A percentile compares a stretch with the other conserved stretches of the same genome.
These are phyloP conservation scores for Plasmodium cynomolgi DNA, from an alignment of 169 alveolate genomes.

Conservation along the genomic window DNA sequence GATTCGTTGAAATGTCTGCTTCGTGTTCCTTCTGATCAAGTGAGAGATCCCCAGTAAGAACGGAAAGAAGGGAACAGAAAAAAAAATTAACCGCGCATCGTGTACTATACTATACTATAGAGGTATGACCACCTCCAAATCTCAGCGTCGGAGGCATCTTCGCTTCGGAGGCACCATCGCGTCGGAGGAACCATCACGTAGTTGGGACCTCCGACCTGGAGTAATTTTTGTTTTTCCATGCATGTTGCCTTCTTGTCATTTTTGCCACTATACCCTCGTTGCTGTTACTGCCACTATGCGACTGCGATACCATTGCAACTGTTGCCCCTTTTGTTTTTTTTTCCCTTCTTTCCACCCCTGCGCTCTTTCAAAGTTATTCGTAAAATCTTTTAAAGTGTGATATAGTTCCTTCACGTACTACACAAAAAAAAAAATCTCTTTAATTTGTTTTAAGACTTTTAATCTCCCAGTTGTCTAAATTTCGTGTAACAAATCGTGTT, in stretches of 20 bases:
- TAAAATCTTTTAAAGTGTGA: constrained; percentile 39
- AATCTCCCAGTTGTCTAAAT: constrained; percentile 8
- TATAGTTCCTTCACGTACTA: constrained; percentile 17
- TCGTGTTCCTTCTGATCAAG: neutral
- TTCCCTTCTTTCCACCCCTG: constrained; percentile 1
- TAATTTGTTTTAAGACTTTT: constrained; percentile 64
- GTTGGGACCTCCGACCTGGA: neutral
- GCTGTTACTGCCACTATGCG: neutral
- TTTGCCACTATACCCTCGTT: neutral
- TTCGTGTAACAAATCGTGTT: neutral
- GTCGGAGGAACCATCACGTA: neutral
- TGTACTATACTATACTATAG: neutral
- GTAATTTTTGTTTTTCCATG: neutral
- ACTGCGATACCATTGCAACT: neutral
- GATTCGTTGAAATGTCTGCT: neutral
- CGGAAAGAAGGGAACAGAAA: neutral
- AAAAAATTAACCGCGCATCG: neutral
- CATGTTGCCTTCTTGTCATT: neutral
- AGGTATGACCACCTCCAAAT: neutral
- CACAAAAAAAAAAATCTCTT: constrained; percentile 19
- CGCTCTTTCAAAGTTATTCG: constrained; percentile 16
- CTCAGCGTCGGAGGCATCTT: neutral
- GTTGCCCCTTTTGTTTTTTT: neutral
- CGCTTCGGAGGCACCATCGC: neutral
- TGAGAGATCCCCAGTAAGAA: neutral